Evolutionary conservation across 805 yeast genomes (phyloP).

Genomic region (Saccharomyces cerevisiae): DNA sequence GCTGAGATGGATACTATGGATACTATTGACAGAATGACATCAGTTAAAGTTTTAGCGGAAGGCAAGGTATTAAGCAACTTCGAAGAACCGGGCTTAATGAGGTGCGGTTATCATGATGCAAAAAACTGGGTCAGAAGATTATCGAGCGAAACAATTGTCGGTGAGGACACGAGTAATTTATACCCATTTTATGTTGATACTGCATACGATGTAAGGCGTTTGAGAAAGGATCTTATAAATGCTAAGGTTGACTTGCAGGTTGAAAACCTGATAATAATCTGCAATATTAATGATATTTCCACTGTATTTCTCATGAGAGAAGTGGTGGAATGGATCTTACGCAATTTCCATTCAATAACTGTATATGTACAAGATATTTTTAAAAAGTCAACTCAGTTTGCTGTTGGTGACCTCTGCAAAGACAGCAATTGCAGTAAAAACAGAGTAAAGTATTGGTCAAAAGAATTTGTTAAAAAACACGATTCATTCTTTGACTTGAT

Average conservation of each 20-base stretch:
- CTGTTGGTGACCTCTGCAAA: slow-evolving; percentile 41
- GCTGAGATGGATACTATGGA: neutral
- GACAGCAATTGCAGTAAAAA: slow-evolving; percentile 38
- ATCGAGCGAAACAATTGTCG: slow-evolving; percentile 8
- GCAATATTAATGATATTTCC: slow-evolving; percentile 67
- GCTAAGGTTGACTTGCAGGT: slow-evolving; percentile 64
- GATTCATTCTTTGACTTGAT: slow-evolving; percentile 56
- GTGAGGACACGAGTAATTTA: slow-evolving; percentile 6
- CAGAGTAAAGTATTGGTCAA: slow-evolving; percentile 56
- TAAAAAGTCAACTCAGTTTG: slow-evolving; percentile 52
- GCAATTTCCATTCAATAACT: slow-evolving; percentile 29
- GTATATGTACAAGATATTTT: slow-evolving; percentile 72
- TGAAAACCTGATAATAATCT: slow-evolving; percentile 65
- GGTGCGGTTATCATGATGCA: slow-evolving; percentile 6
- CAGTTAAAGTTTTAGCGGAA: neutral
- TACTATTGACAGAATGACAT: neutral
- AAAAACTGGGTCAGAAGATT: slow-evolving; percentile 18
- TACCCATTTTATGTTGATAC: neutral
- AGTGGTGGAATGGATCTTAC: slow-evolving; percentile 64
- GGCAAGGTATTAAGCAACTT: neutral
- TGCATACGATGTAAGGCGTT: neutral
- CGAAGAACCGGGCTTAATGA: neutral
- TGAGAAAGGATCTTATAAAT: slow-evolving; percentile 46
- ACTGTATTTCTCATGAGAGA: slow-evolving; percentile 65
- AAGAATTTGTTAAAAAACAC: slow-evolving; percentile 38